A percentile compares a stretch with the other conserved stretches of the same genome.
These are phyloP conservation scores for Purpureocillium takamizusanense DNA, from an alignment of 2,329 filamentous ascomycete genomes.

Conservation along the genomic window DNA sequence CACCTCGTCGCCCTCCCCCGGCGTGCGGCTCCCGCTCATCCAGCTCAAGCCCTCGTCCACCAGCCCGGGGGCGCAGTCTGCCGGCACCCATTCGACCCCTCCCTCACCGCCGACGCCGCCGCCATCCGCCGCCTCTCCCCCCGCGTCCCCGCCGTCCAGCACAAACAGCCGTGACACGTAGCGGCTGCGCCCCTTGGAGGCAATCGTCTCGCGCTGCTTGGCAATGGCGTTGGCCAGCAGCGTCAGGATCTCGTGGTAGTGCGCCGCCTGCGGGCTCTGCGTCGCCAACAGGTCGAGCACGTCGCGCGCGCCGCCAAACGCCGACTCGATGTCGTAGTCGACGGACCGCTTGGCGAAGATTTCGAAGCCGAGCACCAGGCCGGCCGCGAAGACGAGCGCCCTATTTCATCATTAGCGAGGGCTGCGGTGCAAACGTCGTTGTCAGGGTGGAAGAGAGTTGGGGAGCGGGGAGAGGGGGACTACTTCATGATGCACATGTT, in stretches of 20 bases:
- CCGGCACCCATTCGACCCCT: not conserved
- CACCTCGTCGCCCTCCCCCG: slow-evolving; percentile 5
- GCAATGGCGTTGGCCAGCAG: slow-evolving; percentile 34
- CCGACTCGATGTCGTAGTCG: slow-evolving; percentile 33
- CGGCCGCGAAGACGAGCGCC: slow-evolving; percentile 46
- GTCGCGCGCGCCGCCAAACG: slow-evolving; percentile 39
- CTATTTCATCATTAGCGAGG: slow-evolving; percentile 19
- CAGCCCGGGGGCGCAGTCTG: not conserved
- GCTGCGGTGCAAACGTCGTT: too few relatives aligned
- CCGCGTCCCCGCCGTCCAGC: slow-evolving; percentile 3
- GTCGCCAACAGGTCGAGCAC: slow-evolving; percentile 38
- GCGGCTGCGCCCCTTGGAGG: slow-evolving; percentile 12
- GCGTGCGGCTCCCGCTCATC: slow-evolving; percentile 3
- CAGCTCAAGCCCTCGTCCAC: slow-evolving; percentile 5
- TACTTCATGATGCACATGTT: slow-evolving; percentile 54
- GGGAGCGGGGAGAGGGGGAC: slow-evolving; percentile 8
- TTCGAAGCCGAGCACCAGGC: slow-evolving; percentile 46
- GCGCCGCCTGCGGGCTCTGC: slow-evolving; percentile 45
- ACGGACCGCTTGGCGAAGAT: slow-evolving; percentile 40
- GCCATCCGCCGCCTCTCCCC: not conserved
- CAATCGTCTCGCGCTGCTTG: slow-evolving; percentile 23
- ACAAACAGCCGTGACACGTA: slow-evolving; percentile 19
- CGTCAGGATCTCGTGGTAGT: slow-evolving; percentile 47
- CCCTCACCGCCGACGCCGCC: not conserved
- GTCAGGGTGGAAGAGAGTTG: not conserved